A percentile compares a stretch with the other conserved stretches of the same genome.
Conservation (phyloP, 2,329 filamentous ascomycete species). For the Blumeriella jaapii region DNA sequence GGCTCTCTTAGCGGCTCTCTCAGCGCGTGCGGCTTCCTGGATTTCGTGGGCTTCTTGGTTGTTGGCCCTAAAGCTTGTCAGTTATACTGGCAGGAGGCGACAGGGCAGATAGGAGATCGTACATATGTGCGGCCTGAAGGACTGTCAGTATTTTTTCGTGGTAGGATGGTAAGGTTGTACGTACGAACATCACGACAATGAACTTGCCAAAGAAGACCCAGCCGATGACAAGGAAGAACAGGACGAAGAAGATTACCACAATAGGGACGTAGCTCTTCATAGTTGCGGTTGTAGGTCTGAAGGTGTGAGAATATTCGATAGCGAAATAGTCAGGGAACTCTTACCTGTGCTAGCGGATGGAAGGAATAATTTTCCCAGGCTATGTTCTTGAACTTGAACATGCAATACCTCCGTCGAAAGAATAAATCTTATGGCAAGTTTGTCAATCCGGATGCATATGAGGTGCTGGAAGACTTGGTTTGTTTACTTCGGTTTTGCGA, state of each 20-base stretch:
- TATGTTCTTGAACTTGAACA: too few relatives aligned
- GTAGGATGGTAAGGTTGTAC: neutral
- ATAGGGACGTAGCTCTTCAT: conserved; percentile 3
- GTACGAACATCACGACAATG: conserved; percentile 2
- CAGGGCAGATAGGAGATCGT: neutral
- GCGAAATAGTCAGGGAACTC: too few relatives aligned
- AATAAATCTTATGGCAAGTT: too few relatives aligned
- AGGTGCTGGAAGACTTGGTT: too few relatives aligned
- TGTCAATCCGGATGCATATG: too few relatives aligned
- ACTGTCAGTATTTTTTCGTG: neutral
- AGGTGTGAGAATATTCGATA: too few relatives aligned
- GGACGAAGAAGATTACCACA: conserved; percentile 2
- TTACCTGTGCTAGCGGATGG: too few relatives aligned
- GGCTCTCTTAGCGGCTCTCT: neutral
- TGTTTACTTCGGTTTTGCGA: too few relatives aligned
- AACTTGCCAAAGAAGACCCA: conserved; percentile 6
- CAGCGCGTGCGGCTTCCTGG: neutral
- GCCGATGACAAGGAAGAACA: conserved; percentile 1
- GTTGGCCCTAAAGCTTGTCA: conserved; percentile 1
- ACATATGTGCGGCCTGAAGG: conserved; percentile 4
- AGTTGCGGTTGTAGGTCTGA: too few relatives aligned
- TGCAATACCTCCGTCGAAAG: too few relatives aligned
- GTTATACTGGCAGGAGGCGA: neutral
- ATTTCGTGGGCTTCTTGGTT: conserved; percentile 3
- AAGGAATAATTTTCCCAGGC: too few relatives aligned